Percentiles rank a stretch among this genome's conserved stretches.
Conservation (phyloP, 2,329 filamentous ascomycete genomes). For the Sclerotinia glacialis region DNA sequence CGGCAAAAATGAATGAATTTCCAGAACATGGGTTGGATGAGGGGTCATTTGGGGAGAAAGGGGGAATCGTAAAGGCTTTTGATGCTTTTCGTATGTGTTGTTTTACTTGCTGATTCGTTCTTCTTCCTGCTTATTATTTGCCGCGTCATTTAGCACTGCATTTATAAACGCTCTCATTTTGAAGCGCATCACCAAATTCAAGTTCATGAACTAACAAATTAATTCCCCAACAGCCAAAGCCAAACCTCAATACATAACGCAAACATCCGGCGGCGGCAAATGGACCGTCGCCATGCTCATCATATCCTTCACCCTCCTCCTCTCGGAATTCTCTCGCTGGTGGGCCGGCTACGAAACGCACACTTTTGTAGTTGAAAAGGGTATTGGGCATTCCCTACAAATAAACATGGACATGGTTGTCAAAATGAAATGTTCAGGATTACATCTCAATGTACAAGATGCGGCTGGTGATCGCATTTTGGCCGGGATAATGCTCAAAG, state of each 20-base stretch:
- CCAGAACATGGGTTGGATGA: conserved; percentile 69
- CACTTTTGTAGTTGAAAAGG: conserved; percentile 91
- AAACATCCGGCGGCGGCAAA: conserved; percentile 82
- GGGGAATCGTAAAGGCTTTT: conserved; percentile 76
- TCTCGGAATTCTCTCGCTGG: conserved; percentile 78
- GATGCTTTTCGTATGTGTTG: conserved; percentile 85
- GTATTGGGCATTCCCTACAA: conserved; percentile 80
- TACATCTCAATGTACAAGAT: conserved; percentile 98
- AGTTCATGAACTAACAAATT: neutral
- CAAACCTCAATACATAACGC: conserved; percentile 86
- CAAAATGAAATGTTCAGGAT: conserved; percentile 77
- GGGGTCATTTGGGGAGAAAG: conserved; percentile 73
- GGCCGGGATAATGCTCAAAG: conserved; percentile 69
- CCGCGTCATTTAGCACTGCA: neutral
- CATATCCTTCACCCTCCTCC: conserved; percentile 71
- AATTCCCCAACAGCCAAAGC: conserved; percentile 70
- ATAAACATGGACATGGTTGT: conserved; percentile 96
- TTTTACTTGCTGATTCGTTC: neutral
- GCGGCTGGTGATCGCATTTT: conserved; percentile 88
- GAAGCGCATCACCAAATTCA: neutral
- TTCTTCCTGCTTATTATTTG: neutral
- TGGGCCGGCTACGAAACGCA: conserved; percentile 81
- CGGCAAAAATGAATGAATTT: conserved; percentile 67
- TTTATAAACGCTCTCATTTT: conserved; percentile 5
- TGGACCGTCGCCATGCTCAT: conserved; percentile 83